Evolutionary conservation across 805 yeast species (phyloP).

Genomic region (Ogataea pilisensis): DNA sequence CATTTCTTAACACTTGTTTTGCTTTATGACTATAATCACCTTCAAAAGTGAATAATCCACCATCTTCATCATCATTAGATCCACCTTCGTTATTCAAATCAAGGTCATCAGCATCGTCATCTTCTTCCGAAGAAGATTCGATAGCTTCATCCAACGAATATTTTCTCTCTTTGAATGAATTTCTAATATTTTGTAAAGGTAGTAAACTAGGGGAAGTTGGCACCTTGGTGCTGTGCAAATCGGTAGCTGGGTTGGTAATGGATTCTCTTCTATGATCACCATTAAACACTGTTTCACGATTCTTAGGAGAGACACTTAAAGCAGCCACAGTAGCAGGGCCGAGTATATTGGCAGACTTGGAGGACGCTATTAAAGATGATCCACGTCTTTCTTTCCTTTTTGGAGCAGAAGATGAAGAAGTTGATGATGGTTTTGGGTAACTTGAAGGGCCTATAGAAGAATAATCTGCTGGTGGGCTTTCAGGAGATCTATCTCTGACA

Average conservation of each 20-base stretch:
- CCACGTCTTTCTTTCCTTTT: slow-evolving; percentile 13
- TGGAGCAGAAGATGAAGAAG: not conserved
- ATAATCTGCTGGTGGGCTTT: slow-evolving; percentile 14
- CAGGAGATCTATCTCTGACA: slow-evolving; percentile 12
- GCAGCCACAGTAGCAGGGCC: slow-evolving; percentile 5
- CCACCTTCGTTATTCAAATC: slow-evolving; percentile 32
- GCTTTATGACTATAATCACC: slow-evolving; percentile 14
- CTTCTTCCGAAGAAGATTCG: slow-evolving; percentile 37
- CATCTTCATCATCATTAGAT: slow-evolving; percentile 36
- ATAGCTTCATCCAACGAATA: slow-evolving; percentile 34
- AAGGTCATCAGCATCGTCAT: slow-evolving; percentile 39
- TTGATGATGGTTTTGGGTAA: not conserved
- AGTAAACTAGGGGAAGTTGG: slow-evolving; percentile 37
- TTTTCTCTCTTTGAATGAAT: slow-evolving; percentile 27
- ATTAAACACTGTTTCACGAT: slow-evolving; percentile 1
- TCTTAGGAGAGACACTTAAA: slow-evolving; percentile 20
- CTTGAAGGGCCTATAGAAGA: slow-evolving; percentile 4
- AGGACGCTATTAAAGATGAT: slow-evolving; percentile 3
- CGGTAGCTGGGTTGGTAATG: slow-evolving; percentile 42
- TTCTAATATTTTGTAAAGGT: slow-evolving; percentile 29
- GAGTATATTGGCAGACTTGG: no score
- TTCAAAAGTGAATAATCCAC: slow-evolving; percentile 26
- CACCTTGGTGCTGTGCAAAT: slow-evolving; percentile 42
- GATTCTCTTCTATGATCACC: slow-evolving; percentile 43
- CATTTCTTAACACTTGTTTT: slow-evolving; percentile 15